phyloP scores from a whole-genome alignment of 768 basidiomycete genomes.

The Lentinula edodes region DNA sequence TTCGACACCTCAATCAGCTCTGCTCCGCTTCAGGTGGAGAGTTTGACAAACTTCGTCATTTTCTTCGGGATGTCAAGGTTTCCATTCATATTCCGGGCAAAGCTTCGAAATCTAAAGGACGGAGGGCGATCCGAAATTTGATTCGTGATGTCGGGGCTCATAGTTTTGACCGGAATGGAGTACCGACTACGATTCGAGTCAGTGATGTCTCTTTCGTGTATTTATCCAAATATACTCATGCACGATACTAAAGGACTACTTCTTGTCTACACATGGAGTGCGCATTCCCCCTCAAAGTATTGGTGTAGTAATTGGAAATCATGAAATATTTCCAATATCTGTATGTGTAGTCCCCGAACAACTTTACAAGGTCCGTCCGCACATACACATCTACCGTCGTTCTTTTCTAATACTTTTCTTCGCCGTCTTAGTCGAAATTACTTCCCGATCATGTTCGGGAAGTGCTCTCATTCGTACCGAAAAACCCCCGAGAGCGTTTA shows the following conservation, averaged over 20 bases:
- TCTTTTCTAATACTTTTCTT: background rate
- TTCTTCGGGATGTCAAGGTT: conserved; percentile 25
- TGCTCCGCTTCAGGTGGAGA: background rate
- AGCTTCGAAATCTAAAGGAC: conserved; percentile 17
- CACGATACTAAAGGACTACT: conserved; percentile 20
- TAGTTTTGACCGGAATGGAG: conserved; percentile 22
- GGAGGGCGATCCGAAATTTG: conserved; percentile 20
- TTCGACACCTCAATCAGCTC: conserved; percentile 12
- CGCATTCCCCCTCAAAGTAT: conserved; percentile 17
- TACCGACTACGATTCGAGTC: conserved; percentile 21
- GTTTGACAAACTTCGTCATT: conserved; percentile 19
- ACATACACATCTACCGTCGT: background rate
- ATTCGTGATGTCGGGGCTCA: conserved; percentile 18
- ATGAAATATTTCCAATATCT: conserved; percentile 23
- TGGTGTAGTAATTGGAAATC: conserved; percentile 21
- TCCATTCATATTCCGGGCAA: conserved; percentile 11
- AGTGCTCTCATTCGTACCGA: conserved; percentile 22
- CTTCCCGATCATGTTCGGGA: conserved; percentile 25
- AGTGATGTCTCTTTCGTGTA: background rate
- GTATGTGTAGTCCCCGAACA: conserved; percentile 22
- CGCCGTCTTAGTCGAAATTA: conserved; percentile 18
- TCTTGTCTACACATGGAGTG: conserved; percentile 15
- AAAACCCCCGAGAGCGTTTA: conserved; percentile 17
- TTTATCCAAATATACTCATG: background rate
- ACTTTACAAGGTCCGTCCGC: conserved; percentile 22